phyloP scores from a whole-genome alignment of 441 rosid species.

The Capsella rubella region DNA sequence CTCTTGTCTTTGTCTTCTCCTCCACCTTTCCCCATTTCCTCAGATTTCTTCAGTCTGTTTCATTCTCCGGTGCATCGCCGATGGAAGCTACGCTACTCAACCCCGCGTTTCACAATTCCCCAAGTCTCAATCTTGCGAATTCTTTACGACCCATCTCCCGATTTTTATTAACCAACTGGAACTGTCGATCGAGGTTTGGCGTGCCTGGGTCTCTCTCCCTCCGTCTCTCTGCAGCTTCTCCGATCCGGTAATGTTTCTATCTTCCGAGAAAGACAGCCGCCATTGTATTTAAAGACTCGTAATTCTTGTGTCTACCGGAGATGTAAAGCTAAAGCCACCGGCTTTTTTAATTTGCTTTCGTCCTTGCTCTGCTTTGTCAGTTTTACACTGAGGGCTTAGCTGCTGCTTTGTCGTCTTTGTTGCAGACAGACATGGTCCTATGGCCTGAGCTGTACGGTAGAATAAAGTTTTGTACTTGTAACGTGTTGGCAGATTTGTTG shows the following conservation, averaged over 20 bases:
- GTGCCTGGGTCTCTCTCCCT: slow-evolving; percentile 31
- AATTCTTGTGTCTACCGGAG: slow-evolving; percentile 15
- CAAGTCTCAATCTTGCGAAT: slow-evolving; percentile 18
- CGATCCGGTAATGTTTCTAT: slow-evolving; percentile 28
- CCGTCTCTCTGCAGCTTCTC: slow-evolving; percentile 39
- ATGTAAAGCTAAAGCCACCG: background rate
- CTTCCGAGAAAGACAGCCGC: background rate
- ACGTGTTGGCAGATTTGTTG: slow-evolving; percentile 1
- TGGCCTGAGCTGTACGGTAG: slow-evolving; percentile 26
- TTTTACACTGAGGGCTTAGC: slow-evolving; percentile 11
- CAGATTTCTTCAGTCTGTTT: background rate
- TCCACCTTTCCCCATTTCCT: background rate
- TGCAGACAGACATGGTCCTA: slow-evolving; percentile 15
- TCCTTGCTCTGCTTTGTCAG: slow-evolving; percentile 27
- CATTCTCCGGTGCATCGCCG: slow-evolving; percentile 6
- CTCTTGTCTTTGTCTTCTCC: slow-evolving; percentile 2
- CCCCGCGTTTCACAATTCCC: slow-evolving; percentile 17
- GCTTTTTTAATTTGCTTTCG: slow-evolving; percentile 21
- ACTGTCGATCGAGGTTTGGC: slow-evolving; percentile 23
- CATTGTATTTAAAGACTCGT: slow-evolving; percentile 13
- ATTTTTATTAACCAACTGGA: background rate
- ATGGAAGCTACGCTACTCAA: slow-evolving; percentile 48
- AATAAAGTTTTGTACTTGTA: slow-evolving; percentile 17
- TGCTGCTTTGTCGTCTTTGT: slow-evolving; percentile 25
- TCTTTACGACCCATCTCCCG: slow-evolving; percentile 36